Evolutionary conservation across 1,284 basidiomycete genomes (phyloP).

Genomic region (Irpex sp.): DNA sequence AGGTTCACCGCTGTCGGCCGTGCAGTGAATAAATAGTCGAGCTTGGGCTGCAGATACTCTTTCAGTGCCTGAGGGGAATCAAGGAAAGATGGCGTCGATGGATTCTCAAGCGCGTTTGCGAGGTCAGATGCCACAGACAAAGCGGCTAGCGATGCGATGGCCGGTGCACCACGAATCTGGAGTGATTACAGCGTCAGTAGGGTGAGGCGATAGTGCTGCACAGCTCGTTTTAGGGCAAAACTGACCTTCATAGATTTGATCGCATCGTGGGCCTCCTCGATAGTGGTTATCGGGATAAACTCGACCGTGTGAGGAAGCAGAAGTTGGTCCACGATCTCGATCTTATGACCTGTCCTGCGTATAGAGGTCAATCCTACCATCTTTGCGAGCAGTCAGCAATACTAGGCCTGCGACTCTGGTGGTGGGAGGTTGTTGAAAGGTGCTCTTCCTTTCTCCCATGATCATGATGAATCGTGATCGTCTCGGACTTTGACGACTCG

Average conservation of each 20-base stretch:
- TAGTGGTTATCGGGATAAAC: slow-evolving; percentile 66
- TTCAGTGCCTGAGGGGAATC: slow-evolving; percentile 45
- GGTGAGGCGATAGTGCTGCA: no score
- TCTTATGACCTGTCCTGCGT: slow-evolving; percentile 55
- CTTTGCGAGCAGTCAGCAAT: neutral
- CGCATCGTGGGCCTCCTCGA: slow-evolving; percentile 84
- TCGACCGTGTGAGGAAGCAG: slow-evolving; percentile 78
- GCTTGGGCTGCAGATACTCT: slow-evolving; percentile 49
- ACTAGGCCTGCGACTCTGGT: neutral
- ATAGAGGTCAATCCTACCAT: slow-evolving; percentile 52
- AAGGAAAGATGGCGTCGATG: slow-evolving; percentile 47
- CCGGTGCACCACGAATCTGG: slow-evolving; percentile 88
- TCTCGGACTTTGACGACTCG: neutral
- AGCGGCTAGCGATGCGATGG: slow-evolving; percentile 89
- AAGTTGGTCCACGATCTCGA: slow-evolving; percentile 86
- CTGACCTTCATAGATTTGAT: slow-evolving; percentile 89
- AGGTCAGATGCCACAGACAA: slow-evolving; percentile 72
- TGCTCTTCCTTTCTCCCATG: neutral
- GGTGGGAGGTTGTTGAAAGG: neutral
- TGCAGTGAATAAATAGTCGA: slow-evolving; percentile 77
- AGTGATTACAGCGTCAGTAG: neutral
- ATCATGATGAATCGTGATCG: neutral
- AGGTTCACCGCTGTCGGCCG: slow-evolving; percentile 96
- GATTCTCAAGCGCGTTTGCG: slow-evolving; percentile 38
- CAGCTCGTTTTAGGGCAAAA: neutral